Percentiles rank a stretch among this genome's conserved stretches.
These are phyloP conservation scores for Penstemon barbatus DNA, from an alignment of 257 asterid genomes.

Conservation along the genomic window DNA sequence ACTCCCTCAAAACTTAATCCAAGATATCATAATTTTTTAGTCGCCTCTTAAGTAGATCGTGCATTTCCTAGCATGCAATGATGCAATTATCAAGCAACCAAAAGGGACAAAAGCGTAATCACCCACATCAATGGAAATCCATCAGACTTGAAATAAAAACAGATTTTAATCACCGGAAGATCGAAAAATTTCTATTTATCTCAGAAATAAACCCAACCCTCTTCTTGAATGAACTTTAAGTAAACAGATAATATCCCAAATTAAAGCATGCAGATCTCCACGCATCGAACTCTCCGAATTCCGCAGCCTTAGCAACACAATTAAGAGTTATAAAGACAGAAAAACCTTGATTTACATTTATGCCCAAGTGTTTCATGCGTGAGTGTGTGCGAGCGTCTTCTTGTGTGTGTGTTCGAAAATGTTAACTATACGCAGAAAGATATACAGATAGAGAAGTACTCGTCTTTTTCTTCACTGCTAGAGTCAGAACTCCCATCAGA, in stretches of 20 bases:
- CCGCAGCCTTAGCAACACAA: slow-evolving; percentile 20
- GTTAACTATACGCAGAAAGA: slow-evolving; percentile 22
- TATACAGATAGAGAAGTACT: slow-evolving; percentile 43
- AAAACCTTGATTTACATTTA: slow-evolving; percentile 24
- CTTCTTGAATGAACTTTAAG: slow-evolving; percentile 21
- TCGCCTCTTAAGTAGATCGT: slow-evolving; percentile 23
- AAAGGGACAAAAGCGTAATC: neutral
- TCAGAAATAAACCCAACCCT: slow-evolving; percentile 26
- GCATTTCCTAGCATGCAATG: slow-evolving; percentile 23
- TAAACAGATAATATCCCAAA: slow-evolving; percentile 33
- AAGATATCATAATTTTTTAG: slow-evolving; percentile 8
- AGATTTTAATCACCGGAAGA: slow-evolving; percentile 23
- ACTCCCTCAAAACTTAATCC: neutral
- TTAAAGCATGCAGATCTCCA: slow-evolving; percentile 45
- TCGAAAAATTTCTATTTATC: slow-evolving; percentile 13
- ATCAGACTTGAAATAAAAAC: slow-evolving; percentile 3
- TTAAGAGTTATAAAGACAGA: slow-evolving; percentile 17
- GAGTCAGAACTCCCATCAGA: slow-evolving; percentile 65
- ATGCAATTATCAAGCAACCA: slow-evolving; percentile 22
- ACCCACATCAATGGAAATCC: slow-evolving; percentile 14
- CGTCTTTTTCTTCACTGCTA: slow-evolving; percentile 63
- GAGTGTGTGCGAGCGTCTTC: slow-evolving; percentile 21
- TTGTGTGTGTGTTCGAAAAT: slow-evolving; percentile 14
- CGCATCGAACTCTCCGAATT: slow-evolving; percentile 30
- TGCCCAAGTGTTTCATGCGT: slow-evolving; percentile 27